Evolutionary conservation across 2,329 filamentous ascomycete genomes (phyloP), one percentile per base, ranked within the genome.

Genomic region (Tothia fuscella): DNA sequence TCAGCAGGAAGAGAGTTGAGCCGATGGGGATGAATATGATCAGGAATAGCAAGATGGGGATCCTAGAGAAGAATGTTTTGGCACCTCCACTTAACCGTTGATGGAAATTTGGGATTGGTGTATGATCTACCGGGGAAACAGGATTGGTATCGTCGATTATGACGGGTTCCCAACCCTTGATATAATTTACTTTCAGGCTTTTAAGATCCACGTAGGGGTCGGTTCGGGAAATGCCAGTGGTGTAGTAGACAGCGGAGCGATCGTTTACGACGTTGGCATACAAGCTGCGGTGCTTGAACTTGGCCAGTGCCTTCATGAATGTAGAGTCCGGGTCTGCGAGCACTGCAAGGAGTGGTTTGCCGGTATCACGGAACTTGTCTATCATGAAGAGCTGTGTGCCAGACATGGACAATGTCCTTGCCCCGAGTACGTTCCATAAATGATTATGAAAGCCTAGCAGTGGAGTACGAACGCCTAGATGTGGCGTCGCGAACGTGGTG

Each of bases 261-360:
- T 96, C 89, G 59, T 95, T 94, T 54, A 82, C 66, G 35, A 93
- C 78, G 56, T 96, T 96, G 31, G 81, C 72, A 58, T 96, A 96
- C 1, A 93, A 65, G 3, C 76, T 82, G 45, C 78, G 80, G 42
- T 82, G 71, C 56, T 78, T 75, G 64, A 96, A 96, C 50, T 68
- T 72, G 46, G 74, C 71, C 34, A 96, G 68, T 0, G 79, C 88
- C 24, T 75, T 74, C 52, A 93, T 81, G 63, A 96, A 96, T 50
- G 94, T 82, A 47, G 82, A 88, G 38, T 80, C 72, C 0, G 81
- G 78, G 49, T 94, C 88, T 5, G 88, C 83, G 22, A 96, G 70
- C 7, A 95, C 70, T 37, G 82, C 72, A 16, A 96, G 71, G 7
- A 96, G 67, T 0, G 88, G 85, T 30, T 78, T 74, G n/a, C 76